Conservation (phyloP, 2,329 filamentous ascomycete genomes). For the Alternaria infectoria region DNA sequence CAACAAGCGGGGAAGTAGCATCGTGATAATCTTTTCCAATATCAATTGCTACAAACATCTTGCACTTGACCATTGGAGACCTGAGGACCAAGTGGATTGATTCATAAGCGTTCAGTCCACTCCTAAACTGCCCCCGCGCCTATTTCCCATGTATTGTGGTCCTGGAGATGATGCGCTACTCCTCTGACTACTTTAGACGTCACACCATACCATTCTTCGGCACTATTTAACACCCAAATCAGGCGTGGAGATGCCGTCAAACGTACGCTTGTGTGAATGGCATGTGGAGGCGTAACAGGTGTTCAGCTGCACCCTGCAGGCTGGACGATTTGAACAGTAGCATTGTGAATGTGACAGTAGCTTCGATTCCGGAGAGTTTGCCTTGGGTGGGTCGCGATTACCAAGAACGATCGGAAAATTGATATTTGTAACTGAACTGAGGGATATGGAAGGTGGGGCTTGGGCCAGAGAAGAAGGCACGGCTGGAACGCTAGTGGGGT, state of each 20-base stretch:
- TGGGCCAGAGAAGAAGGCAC: not conserved
- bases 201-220: conserved; percentile 42
- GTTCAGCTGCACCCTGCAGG: conserved; percentile 17
- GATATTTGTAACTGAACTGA: not conserved
- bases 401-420: not conserved
- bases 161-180: conserved; percentile 61
- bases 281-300: conserved; percentile 8
- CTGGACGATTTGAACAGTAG: conserved; percentile 1
- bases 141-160: conserved; percentile 58
- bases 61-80: not conserved
- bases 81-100: too few relatives aligned
- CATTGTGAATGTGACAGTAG: not conserved
- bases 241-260: conserved; percentile 20
- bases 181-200: conserved; percentile 52
- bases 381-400: not conserved
- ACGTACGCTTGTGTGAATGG: not conserved
- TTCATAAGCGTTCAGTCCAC: conserved; percentile 45
- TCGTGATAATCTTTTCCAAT: conserved; percentile 25
- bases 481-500: not conserved
- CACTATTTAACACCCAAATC: not conserved
- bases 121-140: conserved; percentile 55
- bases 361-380: not conserved
- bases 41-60: conserved; percentile 1
- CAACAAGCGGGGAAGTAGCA: conserved; percentile 12
- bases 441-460: not conserved